These are phyloP conservation scores for Candida ponderosae DNA, from an alignment of 805 yeast genomes.

Conservation along the genomic window DNA sequence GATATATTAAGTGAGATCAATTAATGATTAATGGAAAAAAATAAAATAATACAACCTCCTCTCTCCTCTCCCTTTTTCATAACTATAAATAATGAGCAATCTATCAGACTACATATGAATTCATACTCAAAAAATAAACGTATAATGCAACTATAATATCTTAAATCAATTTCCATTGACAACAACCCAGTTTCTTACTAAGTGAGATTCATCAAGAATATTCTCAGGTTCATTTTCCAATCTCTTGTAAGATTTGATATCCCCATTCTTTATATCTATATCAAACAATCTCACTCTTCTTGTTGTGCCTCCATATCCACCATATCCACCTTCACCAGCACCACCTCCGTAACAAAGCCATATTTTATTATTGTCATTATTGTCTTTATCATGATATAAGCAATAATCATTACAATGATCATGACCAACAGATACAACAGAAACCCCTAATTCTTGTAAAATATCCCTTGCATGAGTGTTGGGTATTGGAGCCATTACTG, in stretches of 20 bases:
- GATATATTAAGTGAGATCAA: constrained; percentile 19
- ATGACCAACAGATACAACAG: constrained; percentile 80
- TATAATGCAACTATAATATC: too few relatives aligned
- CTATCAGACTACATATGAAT: too few relatives aligned
- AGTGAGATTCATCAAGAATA: constrained; percentile 32
- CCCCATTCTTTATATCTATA: constrained; percentile 40
- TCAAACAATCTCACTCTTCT: constrained; percentile 73
- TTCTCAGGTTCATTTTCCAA: constrained; percentile 45
- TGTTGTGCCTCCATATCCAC: constrained; percentile 83
- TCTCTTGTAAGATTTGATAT: constrained; percentile 62
- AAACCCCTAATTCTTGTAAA: constrained; percentile 60
- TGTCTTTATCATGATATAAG: constrained; percentile 40
- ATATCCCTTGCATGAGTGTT: constrained; percentile 60
- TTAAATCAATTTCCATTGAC: too few relatives aligned
- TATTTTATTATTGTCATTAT: constrained; percentile 25
- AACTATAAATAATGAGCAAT: too few relatives aligned
- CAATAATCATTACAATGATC: constrained; percentile 96
- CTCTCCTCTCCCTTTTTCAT: too few relatives aligned
- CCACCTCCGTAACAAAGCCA: constrained; percentile 97
- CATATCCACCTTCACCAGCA: constrained; percentile 93
- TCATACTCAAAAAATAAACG: too few relatives aligned
- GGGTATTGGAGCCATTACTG: constrained; percentile 72
- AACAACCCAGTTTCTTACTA: constrained; percentile 19
- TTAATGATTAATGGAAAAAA: too few relatives aligned
- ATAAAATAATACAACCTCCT: too few relatives aligned